Evolutionary conservation across 169 alveolate genomes (phyloP), one percentile per base, ranked within the genome.

Genomic region (Plasmodium vivax): DNA sequence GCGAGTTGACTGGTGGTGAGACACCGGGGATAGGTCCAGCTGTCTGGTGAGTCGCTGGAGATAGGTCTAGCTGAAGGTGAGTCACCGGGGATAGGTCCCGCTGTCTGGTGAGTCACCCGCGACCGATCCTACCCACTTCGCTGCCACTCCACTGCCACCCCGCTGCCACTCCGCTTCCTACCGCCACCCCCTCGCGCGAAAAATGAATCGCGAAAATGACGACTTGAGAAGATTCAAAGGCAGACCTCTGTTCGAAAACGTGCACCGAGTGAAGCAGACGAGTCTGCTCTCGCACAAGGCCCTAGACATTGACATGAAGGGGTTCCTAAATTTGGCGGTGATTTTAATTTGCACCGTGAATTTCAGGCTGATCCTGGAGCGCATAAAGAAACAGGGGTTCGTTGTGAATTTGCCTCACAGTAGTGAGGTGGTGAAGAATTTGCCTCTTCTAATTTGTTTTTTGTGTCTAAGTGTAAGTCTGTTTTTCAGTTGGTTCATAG

Each of bases 331-430:
- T 92, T 96, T 98, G 41, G 97, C 96, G 27, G 95, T 96, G 36
- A 96, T 98, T 38, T 93, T 98, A 47, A 96, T 98, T 32, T 96
- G 97, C 38, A 97, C 97, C 38, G 97, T 97, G 47, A 97, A 98
- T 93, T 97, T 98, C 92, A 94, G 98, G 45, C 88, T 98, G 58
- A 97, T 98, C 10, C 77, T 98, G 32, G 98, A 98, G 80, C 98
- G 98, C 84, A 93, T 98, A 43, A 94, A 97, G 85, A 97, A 97
- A 82, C 98, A 98, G 79, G 99, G 99, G 71, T 82, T 95, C 47
- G 72, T 95, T 72, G 75, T 97, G 94, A 91, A 90, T 34, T 30
- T 97, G 41, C 98, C 97, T 5, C 85, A 88, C 71, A 80, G 97
- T 36, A 92, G 85, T 93, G 88, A 97, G 16, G 71, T 95, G 5